Base-by-base conservation (phyloP, 306 rosid species). In the Gleditsia sinensis region DNA sequence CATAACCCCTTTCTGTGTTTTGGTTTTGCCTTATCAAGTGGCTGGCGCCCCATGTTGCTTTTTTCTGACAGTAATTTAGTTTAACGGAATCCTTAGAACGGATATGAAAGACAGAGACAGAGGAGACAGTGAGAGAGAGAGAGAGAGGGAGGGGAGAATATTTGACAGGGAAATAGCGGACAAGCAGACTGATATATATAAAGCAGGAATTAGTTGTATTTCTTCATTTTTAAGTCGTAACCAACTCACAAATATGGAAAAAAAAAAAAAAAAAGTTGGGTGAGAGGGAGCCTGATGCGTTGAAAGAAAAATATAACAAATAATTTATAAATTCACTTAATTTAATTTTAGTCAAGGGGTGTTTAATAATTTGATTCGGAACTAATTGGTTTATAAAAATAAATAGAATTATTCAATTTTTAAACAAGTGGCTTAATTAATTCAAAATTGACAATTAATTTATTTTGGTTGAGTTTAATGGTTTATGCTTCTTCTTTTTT, bases 1-100 rank as follows among this genome's bases (percentile, higher is more conserved):
- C 99, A 94, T 27, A 94, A 81, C 0, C 99, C 99, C 69, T 88
- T 94, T 72, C 89, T 84, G 64, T 90, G 89, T 81, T 82, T 94
- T 74, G 84, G 80, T 74, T 87, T 94, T 75, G 81, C 67, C 75
- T 80, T 88, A 17, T 88, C 93, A 42, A 80, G 50, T 84, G 87
- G 63, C 77, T 85, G 89, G 69, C 77, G 66, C 46, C 86, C 92
- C 99, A 94, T 90, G 83, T 65, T 83, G 68, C 76, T 27, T 32
- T 20, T 23, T 7, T 53, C 55, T 62, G 12, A 61, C 33, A 70
- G 57, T 80, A 45, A 21, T 36, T 60, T 20, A 53, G 68, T 78
- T 75, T 64, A 59, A 65, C 25, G 48, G 45, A 82, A 43, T 78
- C 28, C 46, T 62, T 58, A 27, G 0, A 50, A 56, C 40, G 59